Percentiles rank a stretch among this genome's conserved stretches.
phyloP scores from a whole-genome alignment of 805 yeast genomes.

The Ogataea degrootiae region DNA sequence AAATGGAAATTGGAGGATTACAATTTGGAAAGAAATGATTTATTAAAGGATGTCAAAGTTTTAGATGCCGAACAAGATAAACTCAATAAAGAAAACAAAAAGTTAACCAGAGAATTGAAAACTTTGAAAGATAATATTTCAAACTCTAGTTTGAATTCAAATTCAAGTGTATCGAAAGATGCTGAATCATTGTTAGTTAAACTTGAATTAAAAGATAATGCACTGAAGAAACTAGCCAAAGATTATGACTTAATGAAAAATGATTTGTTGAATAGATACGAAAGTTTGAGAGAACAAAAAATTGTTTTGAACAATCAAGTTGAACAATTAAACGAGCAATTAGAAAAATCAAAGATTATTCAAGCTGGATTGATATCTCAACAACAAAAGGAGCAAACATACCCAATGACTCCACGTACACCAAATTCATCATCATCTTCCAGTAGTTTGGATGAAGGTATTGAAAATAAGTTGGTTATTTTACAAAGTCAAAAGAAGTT shows the following conservation, averaged over 20 bases:
- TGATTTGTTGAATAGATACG: slow-evolving; percentile 26
- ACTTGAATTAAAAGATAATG: slow-evolving; percentile 13
- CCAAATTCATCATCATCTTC: neutral
- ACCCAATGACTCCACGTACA: slow-evolving; percentile 15
- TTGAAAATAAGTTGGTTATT: slow-evolving; percentile 14
- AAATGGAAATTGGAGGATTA: slow-evolving; percentile 13
- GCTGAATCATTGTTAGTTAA: neutral
- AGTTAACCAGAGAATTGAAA: slow-evolving; percentile 18
- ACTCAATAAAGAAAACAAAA: slow-evolving; percentile 14
- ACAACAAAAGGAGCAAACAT: slow-evolving; percentile 13
- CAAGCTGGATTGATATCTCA: slow-evolving; percentile 11
- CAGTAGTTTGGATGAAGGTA: neutral
- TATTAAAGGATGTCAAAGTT: slow-evolving; percentile 12
- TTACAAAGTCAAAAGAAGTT: slow-evolving; percentile 39
- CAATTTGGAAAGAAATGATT: slow-evolving; percentile 11
- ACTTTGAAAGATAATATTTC: slow-evolving; percentile 9
- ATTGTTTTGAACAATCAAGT: slow-evolving; percentile 25
- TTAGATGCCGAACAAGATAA: slow-evolving; percentile 19
- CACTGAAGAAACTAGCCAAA: slow-evolving; percentile 15
- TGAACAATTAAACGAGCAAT: slow-evolving; percentile 18
- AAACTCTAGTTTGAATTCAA: neutral
- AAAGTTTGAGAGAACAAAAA: slow-evolving; percentile 23
- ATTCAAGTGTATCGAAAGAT: slow-evolving; percentile 3
- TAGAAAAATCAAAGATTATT: slow-evolving; percentile 17
- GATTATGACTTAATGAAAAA: slow-evolving; percentile 31